Evolutionary conservation across 129 eudicot species (phyloP), one percentile per base, ranked within the genome.

Genomic region (Sambucus nigra): DNA sequence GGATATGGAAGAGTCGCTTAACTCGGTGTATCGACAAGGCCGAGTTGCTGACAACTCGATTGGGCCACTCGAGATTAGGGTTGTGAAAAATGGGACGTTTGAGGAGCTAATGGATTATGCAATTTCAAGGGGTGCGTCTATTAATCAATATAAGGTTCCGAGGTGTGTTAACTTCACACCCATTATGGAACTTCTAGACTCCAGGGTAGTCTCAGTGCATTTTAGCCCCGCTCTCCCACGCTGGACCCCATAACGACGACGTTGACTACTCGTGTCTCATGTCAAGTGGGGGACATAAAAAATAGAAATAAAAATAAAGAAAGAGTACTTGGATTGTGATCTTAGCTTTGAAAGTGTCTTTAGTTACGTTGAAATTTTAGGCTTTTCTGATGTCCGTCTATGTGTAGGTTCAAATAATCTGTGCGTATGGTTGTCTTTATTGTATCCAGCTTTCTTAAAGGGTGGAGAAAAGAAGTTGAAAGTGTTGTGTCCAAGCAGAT

Each of bases 31-130:
- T 5, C 63, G 96, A 4, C 96, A 82, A 68, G 69, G 96, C 16
- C 76, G 96, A 12, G 94, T 82, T 2, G 79, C 86, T 0, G 94
- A 87, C 31, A 71, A 71, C 63, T 82, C 96, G 6, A 74, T 87
- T 4, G 96, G 96, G 0, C 86, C 96, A 4, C 76, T 87, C 0
- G 96, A 87, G 52, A 87, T 87, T 23, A 75, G 94, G 27, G 79
- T 82, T 18, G 94, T 82, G 46, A 52, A 74, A 13, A 74, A 47
- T 11, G 96, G 96, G 2, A 87, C 96, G 13, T 87, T 87, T 33
- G 96, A 87, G 51, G 96, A 87, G 74, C 49, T 87, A 0, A 87
- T 87, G 96, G 96, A 87, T 16, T 87, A 82, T 44, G 96, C 96
- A 3, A 79, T 87, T 9, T 82, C 96, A 2, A 59, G 88, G 58